Percentiles rank a stretch among this genome's conserved stretches.
phyloP scores from a whole-genome alignment of 441 rosid species.

The Hypseocharis bilobata region DNA sequence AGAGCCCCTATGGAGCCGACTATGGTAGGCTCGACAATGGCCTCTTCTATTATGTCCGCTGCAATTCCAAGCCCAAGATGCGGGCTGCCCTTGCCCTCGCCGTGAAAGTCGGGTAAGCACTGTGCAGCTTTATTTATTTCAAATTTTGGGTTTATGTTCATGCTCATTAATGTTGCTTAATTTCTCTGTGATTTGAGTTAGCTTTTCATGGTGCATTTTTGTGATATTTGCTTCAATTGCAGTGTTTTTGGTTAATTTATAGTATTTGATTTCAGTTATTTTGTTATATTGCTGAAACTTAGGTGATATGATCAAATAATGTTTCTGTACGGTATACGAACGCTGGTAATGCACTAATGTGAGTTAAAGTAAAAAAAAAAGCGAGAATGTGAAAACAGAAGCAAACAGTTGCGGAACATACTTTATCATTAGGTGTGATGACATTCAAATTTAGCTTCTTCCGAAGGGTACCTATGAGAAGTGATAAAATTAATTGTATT shows the following conservation, averaged over 20 bases:
- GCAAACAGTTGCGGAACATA: no score
- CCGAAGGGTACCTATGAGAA: neutral
- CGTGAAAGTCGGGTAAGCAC: slow-evolving; percentile 63
- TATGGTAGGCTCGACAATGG: slow-evolving; percentile 77
- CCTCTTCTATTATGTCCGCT: slow-evolving; percentile 73
- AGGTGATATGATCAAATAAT: no score
- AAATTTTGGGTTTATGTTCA: no score
- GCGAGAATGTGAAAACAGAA: no score
- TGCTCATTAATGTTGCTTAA: no score
- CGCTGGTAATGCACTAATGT: no score
- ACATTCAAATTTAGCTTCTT: neutral
- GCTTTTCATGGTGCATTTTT: neutral
- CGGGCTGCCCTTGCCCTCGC: slow-evolving; percentile 88
- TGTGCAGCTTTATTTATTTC: neutral
- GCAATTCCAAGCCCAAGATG: slow-evolving; percentile 79
- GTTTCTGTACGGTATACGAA: no score
- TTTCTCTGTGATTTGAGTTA: neutral
- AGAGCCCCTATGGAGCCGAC: slow-evolving; percentile 60
- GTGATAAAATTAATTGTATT: neutral
- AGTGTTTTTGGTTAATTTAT: neutral
- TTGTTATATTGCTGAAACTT: no score
- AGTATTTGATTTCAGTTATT: neutral
- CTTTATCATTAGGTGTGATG: no score
- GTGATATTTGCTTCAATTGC: no score
- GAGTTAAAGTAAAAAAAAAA: no score